Evolutionary conservation across 192 early-diverging fungal genomes (phyloP), one percentile per base, ranked within the genome.

Genomic region (Cetraspora pellucida): DNA sequence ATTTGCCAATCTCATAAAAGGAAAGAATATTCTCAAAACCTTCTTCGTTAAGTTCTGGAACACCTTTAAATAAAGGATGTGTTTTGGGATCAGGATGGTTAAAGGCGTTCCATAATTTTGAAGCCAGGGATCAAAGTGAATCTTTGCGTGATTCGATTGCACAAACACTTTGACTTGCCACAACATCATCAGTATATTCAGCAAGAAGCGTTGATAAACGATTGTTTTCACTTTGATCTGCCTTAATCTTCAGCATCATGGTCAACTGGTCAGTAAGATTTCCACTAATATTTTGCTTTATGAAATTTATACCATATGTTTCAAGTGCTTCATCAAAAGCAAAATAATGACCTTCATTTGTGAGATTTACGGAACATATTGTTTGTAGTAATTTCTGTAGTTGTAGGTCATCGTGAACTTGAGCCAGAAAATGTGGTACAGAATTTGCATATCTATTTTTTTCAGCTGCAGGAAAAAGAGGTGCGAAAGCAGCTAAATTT

Each of bases 321-420:
- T 68, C 45, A 68, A 68, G 66, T 0, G 66, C 66, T 68, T 47
- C 45, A 68, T 68, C 45, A 45, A 68, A 68, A 68, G 21, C 66
- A 43, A 68, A 68, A 68, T 68, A 68, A 19, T 46, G 10, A 23
- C 45, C 45, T 47, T 68, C 11, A 1, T 47, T 68, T 46, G 31
- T 23, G 16, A 68, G 6, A 63, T 63, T 63, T 63, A 63, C 61
- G 0, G 61, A 63, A 27, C 61, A 63, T 63, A 63, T 23, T 63
- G 31, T 63, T 63, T 61, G 60, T 43, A 67, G 13, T 16, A 31
- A 6, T 31, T 67, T 46, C 17, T 43, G 11, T 67, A 67, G n/a
- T 17, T 67, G 19, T 68, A 10, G 45, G 30, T 68, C 19, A 47
- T 68, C 45, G 3, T 68, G 45, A 21, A 68, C 19, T 47, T 68